Evolutionary conservation across 768 basidiomycete species (phyloP), one percentile per base, ranked within the genome.

Genomic region (Royoungia palumana): DNA sequence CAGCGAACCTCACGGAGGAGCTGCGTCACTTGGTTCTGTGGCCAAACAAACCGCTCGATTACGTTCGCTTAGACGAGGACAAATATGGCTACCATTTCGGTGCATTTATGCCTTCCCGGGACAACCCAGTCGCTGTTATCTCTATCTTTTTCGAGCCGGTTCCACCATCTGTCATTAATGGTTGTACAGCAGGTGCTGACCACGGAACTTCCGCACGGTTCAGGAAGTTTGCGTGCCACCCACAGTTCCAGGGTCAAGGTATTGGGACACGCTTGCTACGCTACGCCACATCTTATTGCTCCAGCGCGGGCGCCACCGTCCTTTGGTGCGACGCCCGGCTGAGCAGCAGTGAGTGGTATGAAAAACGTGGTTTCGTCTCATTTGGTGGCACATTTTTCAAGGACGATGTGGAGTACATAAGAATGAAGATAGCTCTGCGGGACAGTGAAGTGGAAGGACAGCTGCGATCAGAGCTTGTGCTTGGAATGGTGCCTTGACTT

Each of bases 321-420:
- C 62, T 79, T 6, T 84, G 80, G 80, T 83, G 81, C 65, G 81
- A 83, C 58, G 82, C 81, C 19, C 65, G 81, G 52, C 61, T 64
- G 38, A 65, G 72, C 14, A 73, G 71, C 6, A 51, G 61, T 19
- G 65, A 50, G 19, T 83, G 81, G 79, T 84, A 83, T 61, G 61
- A 70, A 52, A 76, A 71, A 50, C 73, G 78, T 49, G 80, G 78
- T 3, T 68, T 83, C 61, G 41, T 58, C 20, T 51, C 67, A n/a
- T 78, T 81, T 48, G 81, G 81, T 17, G 63, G 70, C 16, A 63
- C 46, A 1, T 82, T 85, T 61, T 80, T 58, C 65, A 83, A 82
- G 66, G 73, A 72, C 6, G 60, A 67, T 35, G 75, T 81, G 53
- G 70, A 80, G 66, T 85, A 82, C 59, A 65, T 78, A 54, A 71